A percentile compares a stretch with the other conserved stretches of the same genome.
Evolutionary conservation across 2,329 filamentous ascomycete genomes (phyloP).

Genomic region (Epichloe aotearoae): DNA sequence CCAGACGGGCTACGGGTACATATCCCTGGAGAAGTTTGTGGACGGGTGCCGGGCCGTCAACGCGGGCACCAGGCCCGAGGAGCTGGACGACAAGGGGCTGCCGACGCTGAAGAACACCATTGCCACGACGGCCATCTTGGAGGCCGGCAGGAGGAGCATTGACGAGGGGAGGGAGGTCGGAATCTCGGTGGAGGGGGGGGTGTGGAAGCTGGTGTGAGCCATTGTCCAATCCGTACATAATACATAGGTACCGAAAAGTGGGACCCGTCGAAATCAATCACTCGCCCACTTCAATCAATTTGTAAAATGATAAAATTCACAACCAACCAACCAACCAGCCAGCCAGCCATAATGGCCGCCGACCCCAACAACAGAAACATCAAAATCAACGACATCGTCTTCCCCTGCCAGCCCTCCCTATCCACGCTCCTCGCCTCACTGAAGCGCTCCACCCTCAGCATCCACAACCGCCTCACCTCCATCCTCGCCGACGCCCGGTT

Average conservation of each 20-base stretch:
- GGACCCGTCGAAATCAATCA: background rate
- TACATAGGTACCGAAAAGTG: no score
- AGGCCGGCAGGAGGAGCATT: constrained; percentile 72
- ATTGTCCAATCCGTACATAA: no score
- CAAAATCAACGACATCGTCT: constrained; percentile 30
- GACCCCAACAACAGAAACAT: constrained; percentile 1
- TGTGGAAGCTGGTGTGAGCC: constrained; percentile 49
- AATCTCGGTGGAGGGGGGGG: constrained; percentile 49
- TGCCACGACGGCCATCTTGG: constrained; percentile 80
- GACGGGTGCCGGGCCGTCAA: constrained; percentile 74
- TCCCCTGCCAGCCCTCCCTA: constrained; percentile 48
- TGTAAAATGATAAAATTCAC: background rate
- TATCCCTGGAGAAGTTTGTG: constrained; percentile 92
- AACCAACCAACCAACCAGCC: background rate
- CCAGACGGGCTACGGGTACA: constrained; percentile 84
- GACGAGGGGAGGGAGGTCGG: constrained; percentile 63
- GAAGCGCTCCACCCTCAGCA: constrained; percentile 62
- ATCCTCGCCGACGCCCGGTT: constrained; percentile 68
- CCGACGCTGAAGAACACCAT: constrained; percentile 83
- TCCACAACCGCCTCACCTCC: constrained; percentile 69
- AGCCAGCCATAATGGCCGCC: background rate
- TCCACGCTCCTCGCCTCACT: constrained; percentile 58
- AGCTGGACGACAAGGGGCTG: constrained; percentile 67
- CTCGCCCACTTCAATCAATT: background rate
- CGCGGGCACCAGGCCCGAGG: constrained; percentile 57